A percentile compares a stretch with the other conserved stretches of the same genome.
Conservation (phyloP, 176 grass and related monocot genomes). For the Bromus sterilis region DNA sequence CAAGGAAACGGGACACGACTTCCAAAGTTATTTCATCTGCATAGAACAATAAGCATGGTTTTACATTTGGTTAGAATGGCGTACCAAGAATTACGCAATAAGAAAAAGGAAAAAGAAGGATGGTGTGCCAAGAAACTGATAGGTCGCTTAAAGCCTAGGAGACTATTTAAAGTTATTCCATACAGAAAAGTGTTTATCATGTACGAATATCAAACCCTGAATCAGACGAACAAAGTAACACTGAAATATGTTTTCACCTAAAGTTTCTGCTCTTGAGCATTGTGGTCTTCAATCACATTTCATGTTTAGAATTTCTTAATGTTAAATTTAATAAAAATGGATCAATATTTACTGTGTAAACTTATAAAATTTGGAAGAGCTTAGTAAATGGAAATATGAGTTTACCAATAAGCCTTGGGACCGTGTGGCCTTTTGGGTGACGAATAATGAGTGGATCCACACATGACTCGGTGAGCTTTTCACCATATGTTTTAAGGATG, state of each 20-base stretch:
- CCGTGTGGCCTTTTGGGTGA: conserved; percentile 95
- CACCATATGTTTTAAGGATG: conserved; percentile 55
- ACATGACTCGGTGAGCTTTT: conserved; percentile 58
- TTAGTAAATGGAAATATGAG: neutral
- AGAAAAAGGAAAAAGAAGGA: neutral
- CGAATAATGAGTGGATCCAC: conserved; percentile 65
- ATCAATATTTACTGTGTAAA: too few species aligned
- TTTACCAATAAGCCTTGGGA: conserved; percentile 92
- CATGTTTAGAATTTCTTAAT: neutral
- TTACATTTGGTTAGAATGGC: too few species aligned
- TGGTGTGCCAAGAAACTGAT: neutral
- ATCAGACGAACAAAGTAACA: neutral
- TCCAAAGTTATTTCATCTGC: conserved; percentile 48
- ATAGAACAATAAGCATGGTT: neutral
- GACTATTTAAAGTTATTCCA: neutral
- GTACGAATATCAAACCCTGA: neutral
- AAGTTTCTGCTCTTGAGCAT: neutral
- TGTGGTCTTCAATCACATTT: neutral
- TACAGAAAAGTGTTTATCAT: neutral
- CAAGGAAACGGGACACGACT: conserved; percentile 43
- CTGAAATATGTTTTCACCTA: neutral
- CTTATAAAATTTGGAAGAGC: neutral
- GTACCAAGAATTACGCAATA: too few species aligned
- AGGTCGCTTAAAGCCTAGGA: too few species aligned
- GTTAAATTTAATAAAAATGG: neutral